A percentile compares a stretch with the other conserved stretches of the same genome.
Conservation (phyloP, 106 monocot species). For the Posidonia australis region DNA sequence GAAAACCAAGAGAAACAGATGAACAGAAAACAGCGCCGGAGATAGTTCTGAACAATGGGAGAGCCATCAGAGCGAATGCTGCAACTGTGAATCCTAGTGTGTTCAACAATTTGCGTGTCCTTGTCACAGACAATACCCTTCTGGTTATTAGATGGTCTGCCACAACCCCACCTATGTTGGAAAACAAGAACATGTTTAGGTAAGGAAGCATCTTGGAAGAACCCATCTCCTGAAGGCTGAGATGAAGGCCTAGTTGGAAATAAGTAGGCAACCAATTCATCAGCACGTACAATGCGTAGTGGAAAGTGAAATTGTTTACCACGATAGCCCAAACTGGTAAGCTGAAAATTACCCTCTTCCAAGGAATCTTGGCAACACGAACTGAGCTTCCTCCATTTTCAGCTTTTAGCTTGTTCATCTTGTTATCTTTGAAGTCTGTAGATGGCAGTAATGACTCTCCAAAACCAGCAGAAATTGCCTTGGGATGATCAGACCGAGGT, state of each 20-base stretch:
- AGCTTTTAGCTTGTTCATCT: slow-evolving; percentile 14
- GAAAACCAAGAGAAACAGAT: slow-evolving; percentile 68
- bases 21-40: slow-evolving; percentile 56
- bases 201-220: slow-evolving; percentile 92
- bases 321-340: slow-evolving; percentile 86
- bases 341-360: slow-evolving; percentile 67
- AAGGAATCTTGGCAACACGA: slow-evolving; percentile 49
- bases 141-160: slow-evolving; percentile 76
- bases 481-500: slow-evolving; percentile 28
- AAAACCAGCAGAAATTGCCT: slow-evolving; percentile 38
- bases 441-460: slow-evolving; percentile 40
- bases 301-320: slow-evolving; percentile 90
- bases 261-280: slow-evolving; percentile 99
- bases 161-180: slow-evolving; percentile 70
- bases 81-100: slow-evolving; percentile 61
- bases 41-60: slow-evolving; percentile 52
- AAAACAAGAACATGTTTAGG: slow-evolving; percentile 90
- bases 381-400: slow-evolving; percentile 19
- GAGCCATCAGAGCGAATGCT: slow-evolving; percentile 53
- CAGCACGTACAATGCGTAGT: slow-evolving; percentile 84
- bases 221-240: slow-evolving; percentile 93
- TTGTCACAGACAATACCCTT: slow-evolving; percentile 48
- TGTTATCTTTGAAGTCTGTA: slow-evolving; percentile 30
- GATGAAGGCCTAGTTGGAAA: slow-evolving; percentile 65
- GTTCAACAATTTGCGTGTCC: slow-evolving; percentile 68